phyloP scores from a whole-genome alignment of 2,329 filamentous ascomycete genomes.

The Phyllosticta citriasiana region DNA sequence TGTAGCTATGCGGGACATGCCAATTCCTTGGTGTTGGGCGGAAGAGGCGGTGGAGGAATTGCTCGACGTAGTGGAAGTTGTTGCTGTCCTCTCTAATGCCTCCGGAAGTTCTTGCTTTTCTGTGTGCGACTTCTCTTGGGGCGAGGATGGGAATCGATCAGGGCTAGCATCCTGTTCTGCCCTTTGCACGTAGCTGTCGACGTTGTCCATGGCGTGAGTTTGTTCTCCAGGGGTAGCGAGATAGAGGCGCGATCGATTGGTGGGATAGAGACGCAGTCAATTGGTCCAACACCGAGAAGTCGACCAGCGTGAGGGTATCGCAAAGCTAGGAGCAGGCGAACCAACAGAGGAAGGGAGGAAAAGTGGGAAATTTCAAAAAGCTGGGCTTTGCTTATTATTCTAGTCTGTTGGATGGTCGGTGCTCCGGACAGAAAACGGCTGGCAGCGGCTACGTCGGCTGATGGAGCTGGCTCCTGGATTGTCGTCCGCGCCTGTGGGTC shows the following conservation, averaged over 20 bases:
- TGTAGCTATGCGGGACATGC: slow-evolving; percentile 54
- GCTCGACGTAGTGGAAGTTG: slow-evolving; percentile 34
- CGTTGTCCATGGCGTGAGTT: slow-evolving; percentile 35
- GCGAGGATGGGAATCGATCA: slow-evolving; percentile 32
- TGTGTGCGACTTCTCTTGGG: slow-evolving; percentile 21
- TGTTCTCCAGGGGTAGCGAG: background rate
- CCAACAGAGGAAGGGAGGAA: background rate
- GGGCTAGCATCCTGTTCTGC: slow-evolving; percentile 48
- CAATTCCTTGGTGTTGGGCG: slow-evolving; percentile 29
- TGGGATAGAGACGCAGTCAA: background rate
- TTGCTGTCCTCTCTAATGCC: slow-evolving; percentile 48
- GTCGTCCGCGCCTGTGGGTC: background rate
- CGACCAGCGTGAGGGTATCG: background rate
- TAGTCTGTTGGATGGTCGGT: background rate
- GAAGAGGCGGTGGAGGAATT: slow-evolving; percentile 36
- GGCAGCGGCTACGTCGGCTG: background rate
- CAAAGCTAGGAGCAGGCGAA: background rate
- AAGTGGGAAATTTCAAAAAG: background rate
- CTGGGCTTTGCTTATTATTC: background rate
- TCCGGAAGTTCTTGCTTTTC: slow-evolving; percentile 25
- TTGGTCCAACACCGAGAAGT: background rate
- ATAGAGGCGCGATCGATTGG: background rate
- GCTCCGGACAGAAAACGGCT: background rate
- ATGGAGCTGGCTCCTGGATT: background rate
- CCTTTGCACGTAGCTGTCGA: slow-evolving; percentile 44